These are phyloP conservation scores for Brassica napus DNA, from an alignment of 345 rosid genomes.

Conservation along the genomic window Da-Ae NC_063444.1:9610501-9611000, in stretches of 20 bases:
- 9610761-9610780: constrained; percentile 92
- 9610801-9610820: constrained; percentile 94
- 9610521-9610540: constrained; percentile 95
- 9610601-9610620: constrained; percentile 19
- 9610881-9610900: constrained; percentile 91
- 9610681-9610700: constrained; percentile 20
- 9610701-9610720: constrained; percentile 15
- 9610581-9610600: constrained; percentile 2
- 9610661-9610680: constrained; percentile 9
- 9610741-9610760: constrained; percentile 81
- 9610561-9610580: constrained; percentile 15
- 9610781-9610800: constrained; percentile 86
- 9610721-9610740: constrained; percentile 49
- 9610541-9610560: constrained; percentile 35
- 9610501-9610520: constrained; percentile 91
- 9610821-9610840: constrained; percentile 98
- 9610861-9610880: constrained; percentile 94
- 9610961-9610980: constrained; percentile 15
- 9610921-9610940: constrained; percentile 18
- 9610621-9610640: constrained; percentile 26
- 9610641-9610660: constrained; percentile 4
- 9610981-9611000: constrained; percentile 17
- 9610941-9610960: constrained; percentile 14
- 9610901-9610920: constrained; percentile 93
- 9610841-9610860: constrained; percentile 90